Base-by-base conservation (phyloP, 345 rosid species). In the Rhizophora mangle region DNA sequence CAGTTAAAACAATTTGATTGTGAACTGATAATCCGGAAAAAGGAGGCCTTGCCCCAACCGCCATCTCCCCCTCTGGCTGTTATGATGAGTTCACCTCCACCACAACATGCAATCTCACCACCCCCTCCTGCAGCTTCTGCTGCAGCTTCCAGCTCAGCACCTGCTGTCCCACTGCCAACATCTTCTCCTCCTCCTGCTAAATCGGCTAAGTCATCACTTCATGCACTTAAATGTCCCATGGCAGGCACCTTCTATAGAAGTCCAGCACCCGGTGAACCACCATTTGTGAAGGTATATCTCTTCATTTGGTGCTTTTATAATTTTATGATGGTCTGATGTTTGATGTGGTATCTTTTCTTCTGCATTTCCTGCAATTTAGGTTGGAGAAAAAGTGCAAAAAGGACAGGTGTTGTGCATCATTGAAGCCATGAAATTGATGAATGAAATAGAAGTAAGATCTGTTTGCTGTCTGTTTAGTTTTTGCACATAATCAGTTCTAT, bases 351-450 rank as follows among this genome's bases (percentile, higher is more conserved):
- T 60, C 16, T 51, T 66, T 52, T 46, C 27, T 46, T 21, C 60
- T 53, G 49, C 58, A 49, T 59, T 21, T 15, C 26, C 22, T 62
- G 49, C 57, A 22, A 53, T 63, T 3, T 63, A 92, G 98, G 90
- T 88, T 73, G 98, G 98, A 78, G 98, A 92, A 77, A 92, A 90
- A 85, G 95, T 92, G 75, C 86, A 88, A 86, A 92, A 92, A 77
- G 98, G 98, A 29, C 96, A 89, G 78, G 89, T 87, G 61, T 22
- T 92, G 20, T 92, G 96, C 87, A 88, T 92, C 32, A 84, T 92
- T 39, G 96, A 92, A 69, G 98, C 98, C 82, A 92, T 90, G 98
- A 92, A 92, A 79, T 74, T 92, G 80, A 92, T 92, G 98, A 92
- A 92, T 68, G 98, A 89, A 77, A 92, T 92, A 70, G 98, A 92